A percentile compares a stretch with the other conserved stretches of the same genome.
These are phyloP conservation scores for Wickerhamomyces strasburgensis DNA, from an alignment of 805 yeast genomes.

Conservation along the genomic window DNA sequence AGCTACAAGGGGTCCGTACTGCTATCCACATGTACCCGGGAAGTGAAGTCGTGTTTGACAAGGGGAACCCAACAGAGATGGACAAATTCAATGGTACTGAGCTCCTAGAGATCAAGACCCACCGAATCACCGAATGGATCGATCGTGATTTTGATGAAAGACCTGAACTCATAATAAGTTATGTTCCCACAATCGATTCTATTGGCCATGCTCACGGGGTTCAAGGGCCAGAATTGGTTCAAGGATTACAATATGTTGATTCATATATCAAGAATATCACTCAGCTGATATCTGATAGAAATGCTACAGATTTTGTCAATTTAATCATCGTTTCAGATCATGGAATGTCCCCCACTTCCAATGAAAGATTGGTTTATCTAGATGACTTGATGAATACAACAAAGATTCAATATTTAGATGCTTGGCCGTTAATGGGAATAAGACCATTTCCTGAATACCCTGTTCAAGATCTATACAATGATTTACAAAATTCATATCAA, in stretches of 20 bases:
- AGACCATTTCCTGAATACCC: conserved; percentile 45
- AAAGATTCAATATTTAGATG: conserved; percentile 60
- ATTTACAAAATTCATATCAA: conserved; percentile 32
- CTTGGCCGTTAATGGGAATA: conserved; percentile 83
- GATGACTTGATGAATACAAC: conserved; percentile 61
- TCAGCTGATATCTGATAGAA: conserved; percentile 45
- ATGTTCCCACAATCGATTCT: conserved; percentile 80
- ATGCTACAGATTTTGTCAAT: conserved; percentile 63
- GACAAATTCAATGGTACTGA: conserved; percentile 67
- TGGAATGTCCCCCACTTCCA: conserved; percentile 87
- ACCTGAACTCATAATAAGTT: conserved; percentile 73
- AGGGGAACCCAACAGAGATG: conserved; percentile 45
- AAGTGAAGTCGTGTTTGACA: conserved; percentile 60
- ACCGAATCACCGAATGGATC: conserved; percentile 61
- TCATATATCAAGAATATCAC: conserved; percentile 47
- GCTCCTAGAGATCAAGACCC: conserved; percentile 48
- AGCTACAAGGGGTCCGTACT: conserved; percentile 49
- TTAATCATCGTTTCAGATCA: conserved; percentile 82
- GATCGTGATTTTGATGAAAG: conserved; percentile 50
- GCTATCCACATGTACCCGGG: conserved; percentile 99
- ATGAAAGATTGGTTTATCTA: conserved; percentile 59
- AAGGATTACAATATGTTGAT: conserved; percentile 63
- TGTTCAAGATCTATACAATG: conserved; percentile 42
- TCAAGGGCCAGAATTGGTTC: conserved; percentile 48
- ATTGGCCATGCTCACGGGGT: conserved; percentile 73